Base-by-base conservation (phyloP, 371 early-diverging fungal genomes). In the Mortierella sp. region DNA sequence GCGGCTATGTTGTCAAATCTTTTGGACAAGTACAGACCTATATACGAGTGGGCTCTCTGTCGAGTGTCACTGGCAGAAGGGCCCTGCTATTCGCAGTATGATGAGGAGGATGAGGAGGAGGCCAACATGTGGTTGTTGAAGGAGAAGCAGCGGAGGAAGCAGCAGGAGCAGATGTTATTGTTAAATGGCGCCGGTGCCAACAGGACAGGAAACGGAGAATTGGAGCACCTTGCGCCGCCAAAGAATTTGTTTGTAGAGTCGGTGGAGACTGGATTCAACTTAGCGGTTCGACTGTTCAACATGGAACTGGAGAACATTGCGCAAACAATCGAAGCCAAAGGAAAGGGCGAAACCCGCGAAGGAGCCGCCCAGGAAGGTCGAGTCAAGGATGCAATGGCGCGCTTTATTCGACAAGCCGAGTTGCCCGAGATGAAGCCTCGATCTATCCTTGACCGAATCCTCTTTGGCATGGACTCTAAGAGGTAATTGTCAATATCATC, bases 331-430 rank as follows among this genome's bases (percentile, higher is more conserved):
- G 79, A 78, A 68, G 52, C 72, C 26, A 82, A 78, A 44, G 82
- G 79, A 21, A 72, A 72, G 9, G 82, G 79, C 50, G 82, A 78
- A 26, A 75, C 78, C 9, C 78, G 82, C 6, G 79, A 82, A 47
- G 82, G 82, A 24, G 79, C 82, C 13, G 78, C 63, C 19, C 79
- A 82, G 52, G 82, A 82, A 28, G 78, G 78, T 9, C 71, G 65
- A 68, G 76, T 82, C 55, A 82, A 82, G 68, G 78, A 82, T 31
- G 79, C 78, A 47, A 78, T 82, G 70, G 82, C 78, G 0, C 72
- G 76, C 24, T 78, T 82, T 72, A 68, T 82, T 50, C 74, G 82
- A 21, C 78, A 78, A 26, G 82, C 79, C 5, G 73, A 65, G 48
- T 48, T 82, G 16, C 78, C 78, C 3, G 79, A 71, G 31, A 78